Evolutionary conservation across 2,329 filamentous ascomycete genomes (phyloP).

Genomic region (Zarea fungicola): DNA sequence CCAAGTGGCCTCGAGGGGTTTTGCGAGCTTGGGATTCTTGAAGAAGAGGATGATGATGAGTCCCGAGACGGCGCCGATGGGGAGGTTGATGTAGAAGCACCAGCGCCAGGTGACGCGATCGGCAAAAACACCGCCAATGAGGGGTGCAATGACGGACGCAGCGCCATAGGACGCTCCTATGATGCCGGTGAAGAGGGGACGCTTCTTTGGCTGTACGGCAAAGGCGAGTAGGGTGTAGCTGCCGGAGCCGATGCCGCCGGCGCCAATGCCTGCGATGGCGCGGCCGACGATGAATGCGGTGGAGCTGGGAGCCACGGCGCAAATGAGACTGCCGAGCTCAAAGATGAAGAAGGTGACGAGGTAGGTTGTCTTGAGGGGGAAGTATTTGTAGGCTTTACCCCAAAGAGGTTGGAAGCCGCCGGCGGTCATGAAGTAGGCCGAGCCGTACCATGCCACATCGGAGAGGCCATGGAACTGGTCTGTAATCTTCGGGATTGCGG

Average conservation of each 20-base stretch:
- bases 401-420: slow-evolving; percentile 20
- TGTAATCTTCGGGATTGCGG: slow-evolving; percentile 39
- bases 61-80: slow-evolving; percentile 15
- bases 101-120: slow-evolving; percentile 15
- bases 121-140: slow-evolving; percentile 21
- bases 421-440: slow-evolving; percentile 33
- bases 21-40: slow-evolving; percentile 27
- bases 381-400: slow-evolving; percentile 31
- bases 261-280: slow-evolving; percentile 36
- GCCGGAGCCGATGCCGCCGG: slow-evolving; percentile 39
- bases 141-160: slow-evolving; percentile 18
- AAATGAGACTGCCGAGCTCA: slow-evolving; percentile 39
- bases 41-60: slow-evolving; percentile 27
- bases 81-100: slow-evolving; percentile 23
- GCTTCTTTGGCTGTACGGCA: slow-evolving; percentile 22
- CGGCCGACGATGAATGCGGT: slow-evolving; percentile 40
- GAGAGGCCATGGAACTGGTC: slow-evolving; percentile 31
- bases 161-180: slow-evolving; percentile 20
- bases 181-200: slow-evolving; percentile 20
- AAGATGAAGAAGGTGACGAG: slow-evolving; percentile 33
- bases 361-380: slow-evolving; percentile 33
- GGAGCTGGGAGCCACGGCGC: slow-evolving; percentile 35
- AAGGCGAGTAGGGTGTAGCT: slow-evolving; percentile 36
- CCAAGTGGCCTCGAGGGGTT: slow-evolving; percentile 23
- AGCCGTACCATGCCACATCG: slow-evolving; percentile 45